A percentile compares a stretch with the other conserved stretches of the same genome.
Conservation (phyloP, 2,329 filamentous ascomycete species). For the Tolypocladium cylindrosporum region DNA sequence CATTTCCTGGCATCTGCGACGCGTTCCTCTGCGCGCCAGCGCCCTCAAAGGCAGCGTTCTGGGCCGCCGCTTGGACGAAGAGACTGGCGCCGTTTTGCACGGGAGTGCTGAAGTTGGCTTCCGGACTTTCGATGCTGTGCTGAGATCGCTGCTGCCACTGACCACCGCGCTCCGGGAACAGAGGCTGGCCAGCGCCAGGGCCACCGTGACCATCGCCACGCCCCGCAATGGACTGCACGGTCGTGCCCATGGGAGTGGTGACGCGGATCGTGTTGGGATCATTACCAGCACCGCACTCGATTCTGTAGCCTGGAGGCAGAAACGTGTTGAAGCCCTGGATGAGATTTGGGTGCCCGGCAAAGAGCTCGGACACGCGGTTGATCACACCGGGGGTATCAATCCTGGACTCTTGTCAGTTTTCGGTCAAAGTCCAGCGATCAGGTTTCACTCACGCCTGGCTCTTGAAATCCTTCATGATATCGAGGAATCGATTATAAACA, state of each 20-base stretch:
- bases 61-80: constrained; percentile 33
- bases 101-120: constrained; percentile 50
- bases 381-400: constrained; percentile 98
- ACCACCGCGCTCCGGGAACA: constrained; percentile 36
- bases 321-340: constrained; percentile 99
- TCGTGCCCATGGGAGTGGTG: constrained; percentile 96
- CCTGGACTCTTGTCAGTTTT: constrained; percentile 24
- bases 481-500: constrained; percentile 92
- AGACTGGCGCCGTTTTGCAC: constrained; percentile 38
- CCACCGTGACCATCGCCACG: constrained; percentile 34
- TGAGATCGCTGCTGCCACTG: constrained; percentile 49
- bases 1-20: constrained; percentile 16
- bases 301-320: constrained; percentile 86
- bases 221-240: constrained; percentile 72
- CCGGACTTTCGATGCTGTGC: constrained; percentile 53
- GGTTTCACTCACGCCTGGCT: constrained; percentile 67
- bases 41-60: constrained; percentile 23
- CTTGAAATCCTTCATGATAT: constrained; percentile 99
- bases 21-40: constrained; percentile 20
- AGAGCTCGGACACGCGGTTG: constrained; percentile 88
- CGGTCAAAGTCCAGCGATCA: background rate
- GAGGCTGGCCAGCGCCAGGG: constrained; percentile 23
- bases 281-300: constrained; percentile 88
- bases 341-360: constrained; percentile 87
- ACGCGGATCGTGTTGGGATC: constrained; percentile 95